These are phyloP conservation scores for Pythium vanterpoolii DNA, from an alignment of 352 stramenopile genomes.

Conservation along the genomic window DNA sequence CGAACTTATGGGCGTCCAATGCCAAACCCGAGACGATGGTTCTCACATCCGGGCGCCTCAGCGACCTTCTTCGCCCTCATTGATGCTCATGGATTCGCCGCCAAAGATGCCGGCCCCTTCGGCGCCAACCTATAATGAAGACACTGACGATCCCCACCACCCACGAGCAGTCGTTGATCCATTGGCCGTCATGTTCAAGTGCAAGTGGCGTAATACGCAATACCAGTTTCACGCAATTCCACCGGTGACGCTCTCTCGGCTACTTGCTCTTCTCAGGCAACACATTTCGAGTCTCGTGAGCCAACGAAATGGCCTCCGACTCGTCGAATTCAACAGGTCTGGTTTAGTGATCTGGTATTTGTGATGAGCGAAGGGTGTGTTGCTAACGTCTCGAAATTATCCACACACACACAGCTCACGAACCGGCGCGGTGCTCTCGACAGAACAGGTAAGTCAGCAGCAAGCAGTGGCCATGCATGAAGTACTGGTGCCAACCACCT, in stretches of 20 bases:
- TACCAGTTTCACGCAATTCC: conserved; percentile 40
- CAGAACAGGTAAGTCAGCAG: conserved; percentile 3
- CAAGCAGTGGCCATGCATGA: too few relatives aligned
- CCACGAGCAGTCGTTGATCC: conserved; percentile 3
- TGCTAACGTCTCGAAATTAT: conserved; percentile 1
- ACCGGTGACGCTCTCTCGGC: conserved; percentile 25
- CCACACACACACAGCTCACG: neutral
- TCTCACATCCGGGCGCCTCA: neutral
- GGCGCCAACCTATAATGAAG: conserved; percentile 27
- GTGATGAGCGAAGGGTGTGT: neutral
- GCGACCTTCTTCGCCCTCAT: conserved; percentile 19
- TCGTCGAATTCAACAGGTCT: conserved; percentile 26
- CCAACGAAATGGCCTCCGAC: neutral
- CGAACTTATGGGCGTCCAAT: neutral
- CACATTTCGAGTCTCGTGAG: conserved; percentile 35
- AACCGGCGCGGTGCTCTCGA: neutral
- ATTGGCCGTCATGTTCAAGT: conserved; percentile 46
- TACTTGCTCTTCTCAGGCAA: conserved; percentile 33
- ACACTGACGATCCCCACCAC: neutral
- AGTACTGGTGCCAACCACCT: too few relatives aligned
- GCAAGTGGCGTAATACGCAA: conserved; percentile 55
- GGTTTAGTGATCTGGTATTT: neutral
- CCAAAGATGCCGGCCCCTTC: conserved; percentile 27
- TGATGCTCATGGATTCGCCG: conserved; percentile 8
- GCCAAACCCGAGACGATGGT: neutral